phyloP scores from a whole-genome alignment of 176 grass and related monocot species.

The Chloris gayana region DNA sequence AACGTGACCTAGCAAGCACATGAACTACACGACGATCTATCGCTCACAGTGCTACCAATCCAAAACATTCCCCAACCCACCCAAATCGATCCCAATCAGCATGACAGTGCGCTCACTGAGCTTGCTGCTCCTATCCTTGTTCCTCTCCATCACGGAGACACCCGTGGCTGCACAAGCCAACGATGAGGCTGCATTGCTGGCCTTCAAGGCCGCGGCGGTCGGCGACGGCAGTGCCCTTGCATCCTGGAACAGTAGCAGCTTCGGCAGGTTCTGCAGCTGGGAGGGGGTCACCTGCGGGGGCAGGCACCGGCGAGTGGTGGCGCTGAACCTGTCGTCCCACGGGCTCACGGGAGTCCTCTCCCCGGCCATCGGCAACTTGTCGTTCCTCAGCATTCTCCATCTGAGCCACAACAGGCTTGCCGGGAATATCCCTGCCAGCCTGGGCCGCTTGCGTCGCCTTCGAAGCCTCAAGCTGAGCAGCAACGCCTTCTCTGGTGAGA shows the following conservation, averaged over 20 bases:
- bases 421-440: not conserved
- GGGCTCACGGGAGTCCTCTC: slow-evolving; percentile 13
- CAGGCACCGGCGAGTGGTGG: not conserved
- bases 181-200: not conserved
- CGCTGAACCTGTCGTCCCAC: not conserved
- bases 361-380: not conserved
- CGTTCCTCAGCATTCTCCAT: not conserved
- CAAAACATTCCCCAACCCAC: too few species aligned
- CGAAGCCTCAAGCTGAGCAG: not conserved
- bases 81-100: not conserved
- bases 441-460: slow-evolving; percentile 17
- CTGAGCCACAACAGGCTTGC: not conserved
- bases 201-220: not conserved
- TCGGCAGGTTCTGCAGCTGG: not conserved
- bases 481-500: slow-evolving; percentile 17
- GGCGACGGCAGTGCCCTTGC: not conserved
- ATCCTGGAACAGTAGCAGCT: slow-evolving; percentile 5
- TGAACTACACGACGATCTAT: too few species aligned
- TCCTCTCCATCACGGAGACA: not conserved
- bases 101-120: not conserved
- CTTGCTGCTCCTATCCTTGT: not conserved
- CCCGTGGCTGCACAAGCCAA: not conserved
- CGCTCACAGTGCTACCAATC: too few species aligned
- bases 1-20: too few species aligned
- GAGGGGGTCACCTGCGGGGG: slow-evolving; percentile 2